Conservation (phyloP, 116 monocot species). For the Cymodocea nodosa region DNA sequence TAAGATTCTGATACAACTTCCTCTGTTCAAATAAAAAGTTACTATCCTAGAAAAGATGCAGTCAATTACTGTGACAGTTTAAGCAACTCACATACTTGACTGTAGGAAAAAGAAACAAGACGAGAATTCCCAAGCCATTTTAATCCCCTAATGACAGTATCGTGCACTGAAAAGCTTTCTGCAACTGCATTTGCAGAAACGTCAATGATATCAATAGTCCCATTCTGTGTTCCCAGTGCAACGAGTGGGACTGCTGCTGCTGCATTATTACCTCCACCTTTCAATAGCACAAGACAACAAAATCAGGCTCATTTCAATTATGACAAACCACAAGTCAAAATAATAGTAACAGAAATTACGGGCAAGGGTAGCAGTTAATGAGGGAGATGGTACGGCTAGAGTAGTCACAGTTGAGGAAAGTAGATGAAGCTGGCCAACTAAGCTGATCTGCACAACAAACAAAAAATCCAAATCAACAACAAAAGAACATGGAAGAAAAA, state of each 20-base stretch:
- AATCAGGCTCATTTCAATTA: constrained; percentile 3
- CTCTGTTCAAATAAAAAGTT: too few relatives aligned
- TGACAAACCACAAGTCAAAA: not conserved
- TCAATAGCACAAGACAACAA: constrained; percentile 12
- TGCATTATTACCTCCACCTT: constrained; percentile 96
- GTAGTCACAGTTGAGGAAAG: constrained; percentile 93
- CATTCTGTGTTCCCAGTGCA: constrained; percentile 94
- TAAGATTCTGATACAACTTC: too few relatives aligned
- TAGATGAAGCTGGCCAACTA: constrained; percentile 95
- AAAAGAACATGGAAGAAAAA: not conserved
- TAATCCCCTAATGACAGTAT: constrained; percentile 63
- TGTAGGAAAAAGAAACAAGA: constrained; percentile 91
- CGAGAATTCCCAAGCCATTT: constrained; percentile 99
- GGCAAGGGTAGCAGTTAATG: constrained; percentile 89
- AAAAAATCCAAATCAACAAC: not conserved
- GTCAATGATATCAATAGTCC: constrained; percentile 90
- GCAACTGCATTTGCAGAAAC: constrained; percentile 91
- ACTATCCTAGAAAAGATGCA: too few relatives aligned
- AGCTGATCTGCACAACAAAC: constrained; percentile 60
- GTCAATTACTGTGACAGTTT: not conserved
- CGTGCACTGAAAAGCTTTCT: constrained; percentile 87
- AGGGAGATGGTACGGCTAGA: constrained; percentile 92
- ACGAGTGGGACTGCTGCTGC: constrained; percentile 95
- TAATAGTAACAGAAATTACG: constrained; percentile 34
- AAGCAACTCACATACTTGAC: constrained; percentile 40